Conservation (phyloP, 352 stramenopile genomes). For the Phytophthora syringae region DNA sequence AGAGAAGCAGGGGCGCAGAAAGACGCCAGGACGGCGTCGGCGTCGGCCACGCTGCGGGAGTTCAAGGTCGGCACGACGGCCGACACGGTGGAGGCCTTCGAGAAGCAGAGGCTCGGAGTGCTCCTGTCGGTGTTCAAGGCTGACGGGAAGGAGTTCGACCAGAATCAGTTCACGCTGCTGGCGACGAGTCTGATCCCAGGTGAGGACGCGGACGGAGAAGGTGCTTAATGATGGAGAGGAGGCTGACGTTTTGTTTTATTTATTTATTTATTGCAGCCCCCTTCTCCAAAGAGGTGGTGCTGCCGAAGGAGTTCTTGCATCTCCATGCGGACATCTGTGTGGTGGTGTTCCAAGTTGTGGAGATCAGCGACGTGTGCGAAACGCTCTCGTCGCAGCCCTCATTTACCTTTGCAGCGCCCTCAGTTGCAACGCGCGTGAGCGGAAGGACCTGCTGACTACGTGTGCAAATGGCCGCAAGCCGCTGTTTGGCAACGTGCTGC, state of each 20-base stretch:
- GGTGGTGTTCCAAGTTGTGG: constrained; percentile 69
- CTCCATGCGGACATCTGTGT: constrained; percentile 53
- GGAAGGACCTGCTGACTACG: constrained; percentile 56
- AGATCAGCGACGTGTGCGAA: constrained; percentile 57
- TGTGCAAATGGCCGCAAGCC: constrained; percentile 40
- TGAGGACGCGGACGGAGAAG: not conserved
- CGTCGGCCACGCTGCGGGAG: constrained; percentile 46
- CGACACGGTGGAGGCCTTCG: constrained; percentile 68
- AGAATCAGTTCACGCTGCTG: constrained; percentile 66
- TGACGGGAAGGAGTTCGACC: constrained; percentile 46
- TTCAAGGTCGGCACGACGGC: constrained; percentile 78
- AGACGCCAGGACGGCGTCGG: constrained; percentile 10
- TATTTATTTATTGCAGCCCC: constrained; percentile 34
- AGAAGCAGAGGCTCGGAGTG: constrained; percentile 63
- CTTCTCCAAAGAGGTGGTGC: constrained; percentile 61
- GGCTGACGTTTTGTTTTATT: not conserved
- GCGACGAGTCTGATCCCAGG: constrained; percentile 65
- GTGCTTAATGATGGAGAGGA: not conserved
- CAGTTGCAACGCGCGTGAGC: constrained; percentile 16
- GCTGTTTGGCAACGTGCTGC: constrained; percentile 72
- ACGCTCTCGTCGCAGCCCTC: constrained; percentile 38
- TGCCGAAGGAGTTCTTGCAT: constrained; percentile 54
- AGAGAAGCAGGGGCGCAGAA: not conserved
- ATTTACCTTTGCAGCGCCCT: constrained; percentile 49
- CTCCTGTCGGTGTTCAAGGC: constrained; percentile 63